Evolutionary conservation across 768 basidiomycete species (phyloP), one percentile per base, ranked within the genome.

Genomic region (Hebeloma cylindrosporum): DNA sequence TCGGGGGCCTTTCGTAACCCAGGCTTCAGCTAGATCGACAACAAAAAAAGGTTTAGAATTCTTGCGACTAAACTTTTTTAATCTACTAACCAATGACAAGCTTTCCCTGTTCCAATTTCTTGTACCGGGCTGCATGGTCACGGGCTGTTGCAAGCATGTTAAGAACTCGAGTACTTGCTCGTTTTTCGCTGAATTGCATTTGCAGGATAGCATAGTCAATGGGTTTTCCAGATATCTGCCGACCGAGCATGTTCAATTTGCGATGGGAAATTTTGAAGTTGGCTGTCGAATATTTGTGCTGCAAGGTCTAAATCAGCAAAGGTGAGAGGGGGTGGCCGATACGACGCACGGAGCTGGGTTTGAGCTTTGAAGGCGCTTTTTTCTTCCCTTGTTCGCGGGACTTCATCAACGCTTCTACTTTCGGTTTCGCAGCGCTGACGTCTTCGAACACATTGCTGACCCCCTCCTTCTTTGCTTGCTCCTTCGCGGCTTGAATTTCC

Each of bases 141-240:
- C 88, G 86, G 2, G 93, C 93, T 1, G 88, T 80, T 9, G 80
- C 82, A 33, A 98, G 76, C 79, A 92, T 92, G 54, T 85, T 88
- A 77, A 91, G 84, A 47, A 99, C 81, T 48, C 91, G 83, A 35
- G 72, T 76, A 52, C 90, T 85, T 10, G 88, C 91, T 17, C 91
- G 79, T 69, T 99, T 99, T 64, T 94, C 87, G 51, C 88, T 91
- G 65, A 96, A 97, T 62, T 88, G 80, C 90, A 98, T 94, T 58
- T 99, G 95, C 45, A 97, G 71, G 61, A 99, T 95, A 26, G 95
- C 95, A 54, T 85, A 82, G 68, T 97, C 94, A 48, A 97, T 85
- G 13, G 94, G 93, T 56, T 92, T 86, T 14, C 90, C 88, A 2
- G 89, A 77, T 51, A 99, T 88, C 63, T 96, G 91, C 22, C 81